phyloP scores from a whole-genome alignment of 352 stramenopile genomes.

The Pythium volutum region DNA sequence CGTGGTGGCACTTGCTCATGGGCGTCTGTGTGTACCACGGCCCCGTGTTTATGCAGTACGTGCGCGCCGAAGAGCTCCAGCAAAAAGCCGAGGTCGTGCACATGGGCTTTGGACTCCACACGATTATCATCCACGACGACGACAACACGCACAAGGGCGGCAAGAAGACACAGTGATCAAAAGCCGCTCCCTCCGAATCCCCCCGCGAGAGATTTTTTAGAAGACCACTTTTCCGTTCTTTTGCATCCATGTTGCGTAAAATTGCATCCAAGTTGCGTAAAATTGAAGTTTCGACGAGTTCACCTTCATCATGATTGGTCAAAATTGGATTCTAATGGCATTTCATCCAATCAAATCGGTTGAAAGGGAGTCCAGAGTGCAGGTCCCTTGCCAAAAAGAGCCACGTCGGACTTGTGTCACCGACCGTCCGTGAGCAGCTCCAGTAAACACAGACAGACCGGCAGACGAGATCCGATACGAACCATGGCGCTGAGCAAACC shows the following conservation, averaged over 20 bases:
- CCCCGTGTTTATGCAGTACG: constrained; percentile 85
- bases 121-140: constrained; percentile 47
- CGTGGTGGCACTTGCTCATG: constrained; percentile 86
- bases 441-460: background rate
- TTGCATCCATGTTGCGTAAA: background rate
- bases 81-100: constrained; percentile 52
- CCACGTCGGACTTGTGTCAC: constrained; percentile 11
- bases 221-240: too few species aligned
- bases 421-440: constrained; percentile 1
- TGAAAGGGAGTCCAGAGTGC: too few species aligned
- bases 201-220: too few species aligned
- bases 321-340: background rate
- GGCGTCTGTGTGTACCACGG: constrained; percentile 75
- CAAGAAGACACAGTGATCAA: constrained; percentile 12
- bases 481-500: constrained; percentile 75
- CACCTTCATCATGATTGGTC: constrained; percentile 4
- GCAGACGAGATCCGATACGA: background rate
- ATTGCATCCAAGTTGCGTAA: constrained; percentile 14
- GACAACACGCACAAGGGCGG: background rate
- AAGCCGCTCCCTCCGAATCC: too few species aligned
- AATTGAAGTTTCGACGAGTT: constrained; percentile 17
- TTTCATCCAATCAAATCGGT: constrained; percentile 19
- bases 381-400: constrained; percentile 4
- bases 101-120: constrained; percentile 60
- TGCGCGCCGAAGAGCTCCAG: constrained; percentile 74